Evolutionary conservation across 75 land plant species (phyloP).

Genomic region (Larix kaempferi): DNA sequence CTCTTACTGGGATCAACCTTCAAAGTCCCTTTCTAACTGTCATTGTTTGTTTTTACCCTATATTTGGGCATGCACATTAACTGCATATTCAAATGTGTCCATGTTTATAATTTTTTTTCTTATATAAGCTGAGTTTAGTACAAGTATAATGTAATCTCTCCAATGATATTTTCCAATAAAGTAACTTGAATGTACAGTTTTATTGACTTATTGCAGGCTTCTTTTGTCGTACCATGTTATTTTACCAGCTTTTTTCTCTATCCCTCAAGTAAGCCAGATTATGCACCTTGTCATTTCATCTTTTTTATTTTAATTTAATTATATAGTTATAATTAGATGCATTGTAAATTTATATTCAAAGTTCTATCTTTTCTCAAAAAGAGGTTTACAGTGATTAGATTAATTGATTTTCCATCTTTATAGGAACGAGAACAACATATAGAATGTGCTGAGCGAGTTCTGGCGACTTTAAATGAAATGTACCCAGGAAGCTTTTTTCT

Average conservation of each 20-base stretch:
- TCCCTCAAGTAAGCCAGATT: slow-evolving; percentile 23
- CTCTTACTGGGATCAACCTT: too few species aligned
- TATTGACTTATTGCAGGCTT: slow-evolving; percentile 15
- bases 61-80: too few species aligned
- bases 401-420: not conserved
- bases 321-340: not conserved
- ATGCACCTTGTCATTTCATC: not conserved
- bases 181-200: not conserved
- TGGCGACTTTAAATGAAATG: slow-evolving; percentile 13
- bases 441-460: slow-evolving; percentile 30
- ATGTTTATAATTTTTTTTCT: too few species aligned
- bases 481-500: slow-evolving; percentile 33
- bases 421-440: slow-evolving; percentile 33
- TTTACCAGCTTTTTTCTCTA: slow-evolving; percentile 43
- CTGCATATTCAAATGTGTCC: too few species aligned
- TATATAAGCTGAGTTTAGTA: too few species aligned
- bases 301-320: too few species aligned
- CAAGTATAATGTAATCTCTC: too few species aligned
- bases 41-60: too few species aligned
- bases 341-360: not conserved
- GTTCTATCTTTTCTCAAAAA: too few species aligned
- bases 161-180: not conserved
- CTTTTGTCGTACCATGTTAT: slow-evolving; percentile 46
- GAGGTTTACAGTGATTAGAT: not conserved
- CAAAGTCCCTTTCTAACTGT: too few species aligned